Evolutionary conservation across 2,329 filamentous ascomycete species (phyloP).

Genomic region (Xylaria arbuscula): DNA sequence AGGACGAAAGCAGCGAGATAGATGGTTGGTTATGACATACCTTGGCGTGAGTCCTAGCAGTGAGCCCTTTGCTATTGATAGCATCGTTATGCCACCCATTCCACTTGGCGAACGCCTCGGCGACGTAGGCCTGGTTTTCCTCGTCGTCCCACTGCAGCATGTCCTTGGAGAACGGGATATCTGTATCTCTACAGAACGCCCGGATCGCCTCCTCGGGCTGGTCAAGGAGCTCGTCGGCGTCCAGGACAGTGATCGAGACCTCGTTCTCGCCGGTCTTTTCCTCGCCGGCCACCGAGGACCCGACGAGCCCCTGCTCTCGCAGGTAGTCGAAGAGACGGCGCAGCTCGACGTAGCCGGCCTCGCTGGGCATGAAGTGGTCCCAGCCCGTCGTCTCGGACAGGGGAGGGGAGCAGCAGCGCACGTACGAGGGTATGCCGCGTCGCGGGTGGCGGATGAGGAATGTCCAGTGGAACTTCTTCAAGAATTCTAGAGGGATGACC

Average conservation of each 20-base stretch:
- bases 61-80: constrained; percentile 81
- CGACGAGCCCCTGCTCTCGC: constrained; percentile 73
- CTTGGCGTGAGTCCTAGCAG: constrained; percentile 72
- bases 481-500: constrained; percentile 77
- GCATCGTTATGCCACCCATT: constrained; percentile 96
- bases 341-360: constrained; percentile 92
- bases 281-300: constrained; percentile 69
- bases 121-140: constrained; percentile 75
- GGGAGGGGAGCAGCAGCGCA: constrained; percentile 91
- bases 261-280: constrained; percentile 46
- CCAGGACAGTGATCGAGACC: constrained; percentile 83
- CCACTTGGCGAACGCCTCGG: constrained; percentile 92
- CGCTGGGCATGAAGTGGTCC: constrained; percentile 83
- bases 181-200: constrained; percentile 84
- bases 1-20: background rate
- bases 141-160: constrained; percentile 90
- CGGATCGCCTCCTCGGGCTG: constrained; percentile 79
- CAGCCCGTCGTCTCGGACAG: constrained; percentile 86
- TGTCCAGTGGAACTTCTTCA: constrained; percentile 89
- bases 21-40: constrained; percentile 52
- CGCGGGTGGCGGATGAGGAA: constrained; percentile 98
- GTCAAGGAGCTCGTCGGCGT: constrained; percentile 94
- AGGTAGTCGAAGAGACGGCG: constrained; percentile 89
- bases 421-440: constrained; percentile 91
- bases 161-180: constrained; percentile 76